Percentiles rank a stretch among this genome's conserved stretches.
Evolutionary conservation across 805 yeast genomes (phyloP).

Genomic region (Zygosaccharomyces bisporus): DNA sequence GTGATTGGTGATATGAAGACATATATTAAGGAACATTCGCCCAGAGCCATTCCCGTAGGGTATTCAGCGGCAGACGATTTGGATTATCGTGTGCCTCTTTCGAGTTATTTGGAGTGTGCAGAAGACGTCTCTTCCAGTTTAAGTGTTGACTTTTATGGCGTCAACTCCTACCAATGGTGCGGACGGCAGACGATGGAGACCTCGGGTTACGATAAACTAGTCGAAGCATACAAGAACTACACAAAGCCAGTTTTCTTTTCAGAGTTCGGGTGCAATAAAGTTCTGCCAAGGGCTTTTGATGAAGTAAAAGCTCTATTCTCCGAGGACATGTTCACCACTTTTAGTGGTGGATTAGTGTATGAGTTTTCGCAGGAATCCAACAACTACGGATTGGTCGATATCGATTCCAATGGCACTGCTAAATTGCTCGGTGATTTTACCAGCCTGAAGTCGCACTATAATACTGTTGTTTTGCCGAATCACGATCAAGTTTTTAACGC

Average conservation of each 20-base stretch:
- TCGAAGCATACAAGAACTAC: slow-evolving; percentile 63
- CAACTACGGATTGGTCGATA: slow-evolving; percentile 69
- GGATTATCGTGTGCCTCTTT: slow-evolving; percentile 66
- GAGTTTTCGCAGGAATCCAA: slow-evolving; percentile 78
- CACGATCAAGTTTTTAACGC: slow-evolving; percentile 15
- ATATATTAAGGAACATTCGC: slow-evolving; percentile 55
- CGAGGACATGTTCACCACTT: slow-evolving; percentile 64
- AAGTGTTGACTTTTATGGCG: slow-evolving; percentile 80
- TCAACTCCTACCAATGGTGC: slow-evolving; percentile 96
- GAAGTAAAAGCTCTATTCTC: slow-evolving; percentile 72
- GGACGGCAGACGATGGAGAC: slow-evolving; percentile 80
- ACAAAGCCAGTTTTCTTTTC: slow-evolving; percentile 81
- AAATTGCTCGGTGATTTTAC: slow-evolving; percentile 46
- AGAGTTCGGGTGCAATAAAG: slow-evolving; percentile 88
- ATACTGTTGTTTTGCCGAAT: slow-evolving; percentile 35
- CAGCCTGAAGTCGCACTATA: slow-evolving; percentile 46
- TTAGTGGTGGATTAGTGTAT: slow-evolving; percentile 83
- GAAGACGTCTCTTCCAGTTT: slow-evolving; percentile 46
- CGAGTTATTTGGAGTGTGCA: slow-evolving; percentile 76
- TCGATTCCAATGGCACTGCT: slow-evolving; percentile 41
- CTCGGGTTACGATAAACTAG: slow-evolving; percentile 72
- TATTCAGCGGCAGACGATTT: slow-evolving; percentile 96
- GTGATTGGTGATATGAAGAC: slow-evolving; percentile 76
- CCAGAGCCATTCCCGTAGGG: slow-evolving; percentile 80
- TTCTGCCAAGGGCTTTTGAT: slow-evolving; percentile 72